phyloP scores from a whole-genome alignment of 1,284 basidiomycete species.

The Peniophora sp. region DNA sequence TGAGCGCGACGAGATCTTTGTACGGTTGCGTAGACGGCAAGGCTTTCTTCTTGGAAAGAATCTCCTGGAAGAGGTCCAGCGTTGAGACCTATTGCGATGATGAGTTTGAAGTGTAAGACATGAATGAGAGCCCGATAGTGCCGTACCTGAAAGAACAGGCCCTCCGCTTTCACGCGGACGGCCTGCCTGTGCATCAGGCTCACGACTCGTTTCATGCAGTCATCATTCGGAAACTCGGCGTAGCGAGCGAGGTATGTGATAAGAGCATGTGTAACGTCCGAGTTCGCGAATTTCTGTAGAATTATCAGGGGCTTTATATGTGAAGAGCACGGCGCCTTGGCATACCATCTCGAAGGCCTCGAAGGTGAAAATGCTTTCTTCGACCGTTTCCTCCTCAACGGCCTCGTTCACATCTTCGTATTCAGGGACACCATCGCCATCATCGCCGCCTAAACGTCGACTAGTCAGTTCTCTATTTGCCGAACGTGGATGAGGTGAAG shows the following conservation, averaged over 20 bases:
- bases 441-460: constrained; percentile 18
- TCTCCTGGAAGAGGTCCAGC: constrained; percentile 74
- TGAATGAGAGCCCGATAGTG: neutral
- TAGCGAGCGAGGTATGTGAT: constrained; percentile 76
- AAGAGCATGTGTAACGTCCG: constrained; percentile 77
- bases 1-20: constrained; percentile 75
- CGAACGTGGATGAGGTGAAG: too few species aligned
- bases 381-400: constrained; percentile 52
- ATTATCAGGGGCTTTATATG: neutral
- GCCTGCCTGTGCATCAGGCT: constrained; percentile 84
- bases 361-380: constrained; percentile 86
- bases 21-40: constrained; percentile 73
- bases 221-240: constrained; percentile 69
- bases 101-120: neutral
- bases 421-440: constrained; percentile 49
- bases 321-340: neutral
- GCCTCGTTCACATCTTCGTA: constrained; percentile 38
- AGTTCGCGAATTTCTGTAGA: constrained; percentile 72
- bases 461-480: too few species aligned
- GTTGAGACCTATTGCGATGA: constrained; percentile 62
- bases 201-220: constrained; percentile 83
- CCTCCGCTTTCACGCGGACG: constrained; percentile 83
- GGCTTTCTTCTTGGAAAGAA: constrained; percentile 69
- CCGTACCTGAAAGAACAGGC: constrained; percentile 82
- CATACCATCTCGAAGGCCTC: constrained; percentile 81